Conservation (phyloP, 208 protist genomes). For the Leishmania turanica region DNA sequence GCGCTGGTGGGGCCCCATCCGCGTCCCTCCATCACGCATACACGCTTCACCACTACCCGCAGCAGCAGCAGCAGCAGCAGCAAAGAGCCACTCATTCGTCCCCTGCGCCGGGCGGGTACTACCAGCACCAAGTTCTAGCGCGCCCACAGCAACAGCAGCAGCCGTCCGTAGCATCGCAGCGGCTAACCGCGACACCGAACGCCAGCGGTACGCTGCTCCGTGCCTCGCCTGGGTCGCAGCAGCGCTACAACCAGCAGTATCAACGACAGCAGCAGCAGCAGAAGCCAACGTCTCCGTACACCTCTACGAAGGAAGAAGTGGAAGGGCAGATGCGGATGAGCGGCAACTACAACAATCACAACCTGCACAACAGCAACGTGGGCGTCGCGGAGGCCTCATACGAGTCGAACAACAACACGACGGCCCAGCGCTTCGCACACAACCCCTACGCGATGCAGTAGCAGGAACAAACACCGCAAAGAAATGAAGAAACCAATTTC, state of each 20-base stretch:
- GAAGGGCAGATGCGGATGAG: not conserved
- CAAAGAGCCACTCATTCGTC: not conserved
- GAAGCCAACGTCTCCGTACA: not conserved
- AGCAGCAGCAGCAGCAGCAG: not conserved
- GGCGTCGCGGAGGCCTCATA: not conserved
- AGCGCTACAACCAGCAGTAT: slow-evolving; percentile 20
- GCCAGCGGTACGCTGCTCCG: slow-evolving; percentile 24
- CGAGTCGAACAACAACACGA: slow-evolving; percentile 16
- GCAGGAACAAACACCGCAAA: not conserved
- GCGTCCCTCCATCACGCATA: not conserved
- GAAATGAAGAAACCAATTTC: not conserved
- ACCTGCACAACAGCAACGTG: not conserved
- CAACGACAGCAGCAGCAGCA: slow-evolving; percentile 13
- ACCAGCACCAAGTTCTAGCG: not conserved
- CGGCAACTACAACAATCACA: slow-evolving; percentile 11
- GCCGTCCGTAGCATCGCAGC: not conserved
- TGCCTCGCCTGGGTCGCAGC: slow-evolving; percentile 9
- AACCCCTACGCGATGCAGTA: slow-evolving; percentile 40
- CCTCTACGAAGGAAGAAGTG: not conserved
- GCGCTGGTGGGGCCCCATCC: not conserved
- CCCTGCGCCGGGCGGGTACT: not conserved
- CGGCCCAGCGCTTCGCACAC: slow-evolving; percentile 28
- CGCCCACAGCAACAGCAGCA: not conserved
- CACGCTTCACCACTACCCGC: not conserved
- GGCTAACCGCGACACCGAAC: not conserved